These are phyloP conservation scores for Plantago coronopus DNA, from an alignment of 305 asterid genomes.

Conservation along the genomic window DNA sequence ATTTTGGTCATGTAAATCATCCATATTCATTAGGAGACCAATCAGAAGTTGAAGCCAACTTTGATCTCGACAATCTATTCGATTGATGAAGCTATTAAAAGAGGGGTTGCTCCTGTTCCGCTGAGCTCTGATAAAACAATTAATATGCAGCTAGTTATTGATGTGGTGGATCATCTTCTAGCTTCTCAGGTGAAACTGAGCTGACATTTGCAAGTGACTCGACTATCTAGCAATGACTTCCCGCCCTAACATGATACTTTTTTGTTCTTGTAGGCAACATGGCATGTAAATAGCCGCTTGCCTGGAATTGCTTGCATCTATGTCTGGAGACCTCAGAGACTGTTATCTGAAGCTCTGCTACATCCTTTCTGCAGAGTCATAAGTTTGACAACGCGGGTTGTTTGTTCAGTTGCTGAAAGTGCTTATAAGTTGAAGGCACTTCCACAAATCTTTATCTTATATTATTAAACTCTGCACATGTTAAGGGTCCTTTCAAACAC, in stretches of 20 bases:
- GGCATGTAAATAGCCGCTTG: too few relatives aligned
- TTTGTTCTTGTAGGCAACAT: slow-evolving; percentile 63
- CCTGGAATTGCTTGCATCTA: slow-evolving; percentile 66
- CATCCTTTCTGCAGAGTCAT: too few relatives aligned
- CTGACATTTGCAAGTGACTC: slow-evolving; percentile 2
- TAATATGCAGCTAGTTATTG: slow-evolving; percentile 62
- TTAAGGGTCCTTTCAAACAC: too few relatives aligned
- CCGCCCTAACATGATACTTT: slow-evolving; percentile 16
- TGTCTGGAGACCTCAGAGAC: slow-evolving; percentile 80
- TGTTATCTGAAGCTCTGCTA: slow-evolving; percentile 16
- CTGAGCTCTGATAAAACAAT: slow-evolving; percentile 64
- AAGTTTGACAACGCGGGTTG: too few relatives aligned
- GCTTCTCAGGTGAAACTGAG: slow-evolving; percentile 71
- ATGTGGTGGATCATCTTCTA: slow-evolving; percentile 90
- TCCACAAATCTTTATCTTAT: too few relatives aligned
- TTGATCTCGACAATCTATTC: slow-evolving; percentile 67
- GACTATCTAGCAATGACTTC: slow-evolving; percentile 11
- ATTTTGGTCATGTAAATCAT: slow-evolving; percentile 7
- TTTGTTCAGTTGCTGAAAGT: too few relatives aligned
- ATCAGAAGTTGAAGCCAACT: slow-evolving; percentile 98
- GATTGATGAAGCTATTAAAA: too few relatives aligned
- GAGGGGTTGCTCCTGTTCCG: too few relatives aligned
- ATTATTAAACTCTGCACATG: too few relatives aligned
- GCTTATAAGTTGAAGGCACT: too few relatives aligned
- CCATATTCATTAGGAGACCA: slow-evolving; percentile 62